phyloP scores from a whole-genome alignment of 129 eudicot genomes.

The Calendula officinalis region DNA sequence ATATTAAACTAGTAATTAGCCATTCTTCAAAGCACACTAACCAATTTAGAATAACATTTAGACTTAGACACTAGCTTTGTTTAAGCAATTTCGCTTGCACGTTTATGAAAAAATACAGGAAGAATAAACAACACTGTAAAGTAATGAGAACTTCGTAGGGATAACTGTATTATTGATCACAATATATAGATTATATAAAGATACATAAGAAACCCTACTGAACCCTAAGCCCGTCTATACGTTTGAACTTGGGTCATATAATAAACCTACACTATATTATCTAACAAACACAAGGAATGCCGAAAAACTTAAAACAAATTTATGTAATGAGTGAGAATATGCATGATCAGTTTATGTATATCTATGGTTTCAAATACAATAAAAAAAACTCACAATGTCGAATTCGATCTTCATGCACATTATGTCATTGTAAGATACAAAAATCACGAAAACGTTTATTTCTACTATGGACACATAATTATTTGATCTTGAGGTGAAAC shows the following conservation, averaged over 20 bases:
- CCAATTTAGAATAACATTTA: too few species aligned
- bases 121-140: not conserved
- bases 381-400: conserved; percentile 21
- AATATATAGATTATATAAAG: too few species aligned
- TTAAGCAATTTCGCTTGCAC: not conserved
- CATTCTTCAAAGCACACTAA: too few species aligned
- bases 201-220: too few species aligned
- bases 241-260: too few species aligned
- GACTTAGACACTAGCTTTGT: conserved; percentile 1
- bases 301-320: not conserved
- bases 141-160: not conserved
- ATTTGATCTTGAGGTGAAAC: conserved; percentile 30
- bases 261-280: conserved; percentile 17
- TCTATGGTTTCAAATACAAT: not conserved
- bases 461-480: conserved; percentile 27
- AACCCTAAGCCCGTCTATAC: too few species aligned
- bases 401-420: conserved; percentile 20
- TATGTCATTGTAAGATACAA: not conserved
- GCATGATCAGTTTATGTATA: conserved; percentile 21
- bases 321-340: too few species aligned
- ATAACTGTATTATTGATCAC: not conserved
- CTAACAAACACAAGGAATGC: not conserved
- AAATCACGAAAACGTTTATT: too few species aligned
- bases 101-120: not conserved
- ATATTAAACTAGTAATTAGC: too few species aligned